A percentile compares a stretch with the other conserved stretches of the same genome.
phyloP scores from a whole-genome alignment of 495 filamentous ascomycete genomes.

The Xylaria cubensis region DNA sequence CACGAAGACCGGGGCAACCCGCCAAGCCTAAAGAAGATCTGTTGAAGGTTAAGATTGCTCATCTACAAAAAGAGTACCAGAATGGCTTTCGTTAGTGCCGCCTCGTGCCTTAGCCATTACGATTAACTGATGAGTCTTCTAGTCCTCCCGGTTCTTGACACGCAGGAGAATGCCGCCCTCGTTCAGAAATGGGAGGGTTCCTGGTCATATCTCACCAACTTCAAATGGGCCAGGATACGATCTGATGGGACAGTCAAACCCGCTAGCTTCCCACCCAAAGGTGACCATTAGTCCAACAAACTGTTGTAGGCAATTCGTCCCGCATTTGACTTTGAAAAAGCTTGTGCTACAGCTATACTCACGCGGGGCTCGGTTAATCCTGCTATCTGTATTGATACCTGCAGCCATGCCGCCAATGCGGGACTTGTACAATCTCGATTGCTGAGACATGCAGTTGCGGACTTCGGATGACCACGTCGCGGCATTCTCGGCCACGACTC shows the following conservation, averaged over 20 bases:
- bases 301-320: constrained; percentile 30
- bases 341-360: constrained; percentile 25
- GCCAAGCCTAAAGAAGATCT: constrained; percentile 77
- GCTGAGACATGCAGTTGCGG: constrained; percentile 21
- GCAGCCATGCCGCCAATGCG: constrained; percentile 24
- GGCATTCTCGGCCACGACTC: constrained; percentile 11
- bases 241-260: constrained; percentile 60
- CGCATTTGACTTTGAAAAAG: constrained; percentile 40
- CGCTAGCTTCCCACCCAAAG: constrained; percentile 74
- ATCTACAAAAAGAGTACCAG: constrained; percentile 79
- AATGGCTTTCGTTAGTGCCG: constrained; percentile 74
- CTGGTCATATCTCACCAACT: constrained; percentile 60
- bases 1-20: constrained; percentile 82
- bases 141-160: constrained; percentile 61
- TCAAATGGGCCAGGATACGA: constrained; percentile 66
- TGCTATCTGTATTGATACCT: constrained; percentile 18
- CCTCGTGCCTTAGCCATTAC: not conserved
- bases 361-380: constrained; percentile 27
- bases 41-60: constrained; percentile 70
- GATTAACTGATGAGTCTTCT: constrained; percentile 30
- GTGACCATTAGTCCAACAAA: constrained; percentile 54
- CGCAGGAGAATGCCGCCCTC: constrained; percentile 50
- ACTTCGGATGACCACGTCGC: constrained; percentile 21
- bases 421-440: constrained; percentile 21
- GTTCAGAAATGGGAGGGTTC: constrained; percentile 58